Evolutionary conservation across 2,329 filamentous ascomycete species (phyloP), one percentile per base, ranked within the genome.

Genomic region (Orbilia javanica): DNA sequence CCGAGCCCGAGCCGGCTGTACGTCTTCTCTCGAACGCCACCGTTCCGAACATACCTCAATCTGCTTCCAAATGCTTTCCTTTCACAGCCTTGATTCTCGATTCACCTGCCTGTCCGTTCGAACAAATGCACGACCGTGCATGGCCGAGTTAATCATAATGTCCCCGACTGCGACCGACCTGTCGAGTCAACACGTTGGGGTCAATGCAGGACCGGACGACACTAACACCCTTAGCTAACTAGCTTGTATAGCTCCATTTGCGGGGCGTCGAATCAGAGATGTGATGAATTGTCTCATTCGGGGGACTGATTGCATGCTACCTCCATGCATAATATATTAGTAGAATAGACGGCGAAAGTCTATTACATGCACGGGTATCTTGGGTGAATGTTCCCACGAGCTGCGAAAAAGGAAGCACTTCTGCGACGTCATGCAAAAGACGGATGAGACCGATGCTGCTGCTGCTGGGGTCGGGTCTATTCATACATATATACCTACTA

Each of bases 261-360:
- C 34, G 34, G 55, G 11, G 34, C 34, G 31, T 27, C 34, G 34
- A 60, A 60, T 60, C 55, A 60, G 20, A 60, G 20, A 60, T 42
- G 4, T 8, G 8, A 27, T 20, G 31, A 42, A 42, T 60, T 60
- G 34, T 42, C 55, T 60, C 55, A 60, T 60, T 60, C 18, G 8
- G 34, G 18, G 4, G 31, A n/a, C 31, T 22, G 27, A 60, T 60
- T 60, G 55, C 55, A 60, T 60, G 55, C 10, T 60, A 7, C 34
- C n/a, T n/a, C 4, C 18, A 11, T 34, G 52, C 52, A 57, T 36
- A 15, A 4, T 15, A 22, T 11, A 57, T 53, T 8, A 31, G 25
- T 25, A 15, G n/a, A 11, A 10, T 52, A 29, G 11, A n/a, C 48
- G 48, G 52, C n/a, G 27, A 34, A 31, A 36, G 27, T 22, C 27